phyloP scores from a whole-genome alignment of 2,329 filamentous ascomycete genomes.

The Tolypocladium paradoxum region DNA sequence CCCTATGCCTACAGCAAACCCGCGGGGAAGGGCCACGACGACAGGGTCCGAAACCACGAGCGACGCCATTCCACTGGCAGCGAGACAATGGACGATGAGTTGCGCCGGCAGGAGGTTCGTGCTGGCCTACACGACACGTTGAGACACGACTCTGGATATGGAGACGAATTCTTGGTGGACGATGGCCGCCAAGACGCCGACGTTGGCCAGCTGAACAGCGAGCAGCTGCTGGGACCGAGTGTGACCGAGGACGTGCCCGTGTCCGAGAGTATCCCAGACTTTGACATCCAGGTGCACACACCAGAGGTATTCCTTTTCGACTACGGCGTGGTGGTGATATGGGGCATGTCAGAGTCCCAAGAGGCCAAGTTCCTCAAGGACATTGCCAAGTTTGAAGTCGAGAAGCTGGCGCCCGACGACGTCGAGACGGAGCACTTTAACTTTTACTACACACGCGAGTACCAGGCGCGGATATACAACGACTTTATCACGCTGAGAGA shows the following conservation, averaged over 20 bases:
- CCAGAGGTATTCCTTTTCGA: conserved; percentile 95
- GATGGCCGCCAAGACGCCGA: conserved; percentile 14
- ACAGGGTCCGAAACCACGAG: conserved; percentile 41
- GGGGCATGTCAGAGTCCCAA: conserved; percentile 89
- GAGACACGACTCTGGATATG: conserved; percentile 19
- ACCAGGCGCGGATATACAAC: conserved; percentile 98
- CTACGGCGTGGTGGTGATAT: conserved; percentile 95
- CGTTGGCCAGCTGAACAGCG: conserved; percentile 14
- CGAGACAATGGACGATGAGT: conserved; percentile 31
- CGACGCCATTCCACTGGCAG: conserved; percentile 69
- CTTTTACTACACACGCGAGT: conserved; percentile 97
- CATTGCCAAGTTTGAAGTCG: conserved; percentile 84
- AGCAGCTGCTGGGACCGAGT: conserved; percentile 23
- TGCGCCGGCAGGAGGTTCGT: conserved; percentile 44
- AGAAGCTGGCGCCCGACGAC: conserved; percentile 79
- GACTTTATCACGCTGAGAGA: conserved; percentile 94
- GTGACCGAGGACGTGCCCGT: conserved; percentile 25
- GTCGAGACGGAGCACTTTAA: conserved; percentile 97
- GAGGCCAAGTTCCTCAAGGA: conserved; percentile 89
- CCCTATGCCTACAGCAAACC: conserved; percentile 68
- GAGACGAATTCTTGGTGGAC: conserved; percentile 15
- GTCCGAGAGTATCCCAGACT: conserved; percentile 49
- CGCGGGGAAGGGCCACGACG: conserved; percentile 10
- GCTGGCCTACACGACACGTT: conserved; percentile 45
- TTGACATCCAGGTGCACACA: conserved; percentile 81